phyloP scores from a whole-genome alignment of 352 stramenopile species.

The Globisporangium nagaii region DNA sequence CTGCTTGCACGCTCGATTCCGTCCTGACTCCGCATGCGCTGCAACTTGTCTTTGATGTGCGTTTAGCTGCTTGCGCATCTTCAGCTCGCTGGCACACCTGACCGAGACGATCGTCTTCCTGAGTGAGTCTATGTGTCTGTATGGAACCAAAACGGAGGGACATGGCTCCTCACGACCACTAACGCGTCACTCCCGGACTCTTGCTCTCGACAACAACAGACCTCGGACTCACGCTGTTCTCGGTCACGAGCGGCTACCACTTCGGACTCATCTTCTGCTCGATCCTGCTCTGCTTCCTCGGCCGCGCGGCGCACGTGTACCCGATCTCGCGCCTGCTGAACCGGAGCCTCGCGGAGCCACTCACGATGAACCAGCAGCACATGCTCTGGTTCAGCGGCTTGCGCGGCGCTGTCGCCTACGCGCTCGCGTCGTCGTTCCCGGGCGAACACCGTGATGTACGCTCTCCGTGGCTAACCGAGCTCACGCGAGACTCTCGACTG shows the following conservation, averaged over 20 bases:
- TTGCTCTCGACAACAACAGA: conserved; percentile 29
- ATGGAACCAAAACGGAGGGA: not conserved
- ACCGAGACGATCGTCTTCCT: conserved; percentile 92
- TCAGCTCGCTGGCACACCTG: conserved; percentile 87
- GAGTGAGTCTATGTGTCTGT: conserved; percentile 31
- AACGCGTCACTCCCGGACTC: not conserved
- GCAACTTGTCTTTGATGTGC: not conserved
- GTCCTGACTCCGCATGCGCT: too few species aligned
- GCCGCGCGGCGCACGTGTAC: conserved; percentile 82
- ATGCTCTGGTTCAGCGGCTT: conserved; percentile 94
- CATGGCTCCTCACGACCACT: too few species aligned
- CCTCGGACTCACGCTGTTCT: conserved; percentile 88
- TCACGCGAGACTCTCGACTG: not conserved
- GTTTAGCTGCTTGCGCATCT: conserved; percentile 68
- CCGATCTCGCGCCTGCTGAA: conserved; percentile 71
- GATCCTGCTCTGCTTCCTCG: conserved; percentile 78
- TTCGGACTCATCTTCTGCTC: conserved; percentile 85
- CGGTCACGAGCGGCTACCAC: conserved; percentile 63
- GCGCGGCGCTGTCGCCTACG: conserved; percentile 90
- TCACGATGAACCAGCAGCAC: conserved; percentile 86
- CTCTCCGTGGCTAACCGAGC: not conserved
- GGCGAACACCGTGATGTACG: conserved; percentile 58
- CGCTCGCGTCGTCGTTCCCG: conserved; percentile 86
- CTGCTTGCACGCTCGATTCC: too few species aligned
- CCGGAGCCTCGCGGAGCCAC: conserved; percentile 40